Evolutionary conservation across 2,329 filamentous ascomycete species (phyloP), one percentile per base, ranked within the genome.

Genomic region (Tolypocladium tropicale): DNA sequence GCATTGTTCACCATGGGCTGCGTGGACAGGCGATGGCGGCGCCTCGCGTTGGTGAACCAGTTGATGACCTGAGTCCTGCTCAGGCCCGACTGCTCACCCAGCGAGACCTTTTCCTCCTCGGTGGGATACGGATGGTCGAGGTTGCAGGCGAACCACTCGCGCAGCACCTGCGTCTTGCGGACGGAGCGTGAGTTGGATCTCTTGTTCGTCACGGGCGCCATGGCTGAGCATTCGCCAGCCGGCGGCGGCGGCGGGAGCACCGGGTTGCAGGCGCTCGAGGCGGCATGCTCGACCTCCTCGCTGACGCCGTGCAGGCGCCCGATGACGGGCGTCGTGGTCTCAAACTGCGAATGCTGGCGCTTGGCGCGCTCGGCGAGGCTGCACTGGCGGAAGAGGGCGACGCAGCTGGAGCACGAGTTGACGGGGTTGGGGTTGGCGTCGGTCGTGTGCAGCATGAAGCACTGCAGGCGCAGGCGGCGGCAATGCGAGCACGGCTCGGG

Each of bases 31-130:
- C 75, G 72, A 46, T 78, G 73, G 1, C 77, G 75, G 9, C 78
- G 72, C 23, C 77, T 69, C 1, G 76, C 76, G 59, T 80, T 80
- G 25, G 76, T 72, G 59, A 80, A 79, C 76, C 77, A 80, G 53
- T 76, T 77, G 25, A 73, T 65, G 3, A 79, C 71, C 36, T 77
- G 74, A 2, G 69, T 74, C 53, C 67, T 67, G 23, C 71, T 77
- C 18, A 79, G 68, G 0, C 76, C 76, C 0, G 76, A 77, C 57
- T 77, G 68, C 4, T 64, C 60, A 12, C 70, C 66, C 0, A 80
- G 67, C 3, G 61, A 57, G 0, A 62, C 53, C 54, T 78, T 78
- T 53, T 79, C 72, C 10, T 75, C 70, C 30, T 78, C 75, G 1
- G 70, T 72, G 2, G 77, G 77, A 58, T 80, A 79, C 2, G 77